Conservation (phyloP, 1,139 yeast species). For the Lodderomyces theae region DNA sequence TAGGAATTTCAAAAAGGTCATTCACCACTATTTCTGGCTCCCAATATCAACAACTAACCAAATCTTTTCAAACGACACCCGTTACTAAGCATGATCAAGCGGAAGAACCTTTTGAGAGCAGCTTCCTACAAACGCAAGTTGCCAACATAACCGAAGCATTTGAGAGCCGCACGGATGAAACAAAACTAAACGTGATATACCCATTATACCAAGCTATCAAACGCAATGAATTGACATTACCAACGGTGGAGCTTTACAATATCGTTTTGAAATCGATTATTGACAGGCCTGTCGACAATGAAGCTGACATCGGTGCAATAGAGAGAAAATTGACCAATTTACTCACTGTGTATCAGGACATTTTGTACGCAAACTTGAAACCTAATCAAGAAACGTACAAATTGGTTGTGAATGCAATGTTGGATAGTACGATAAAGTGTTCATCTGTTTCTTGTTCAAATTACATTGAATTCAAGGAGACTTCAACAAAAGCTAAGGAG, state of each 20-base stretch:
- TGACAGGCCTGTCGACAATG: constrained; percentile 27
- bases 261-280: constrained; percentile 35
- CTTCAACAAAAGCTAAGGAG: constrained; percentile 51
- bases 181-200: constrained; percentile 33
- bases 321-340: constrained; percentile 52
- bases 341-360: constrained; percentile 65
- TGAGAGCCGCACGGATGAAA: constrained; percentile 16
- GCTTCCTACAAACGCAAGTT: constrained; percentile 24
- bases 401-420: constrained; percentile 48
- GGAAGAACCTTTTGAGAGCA: constrained; percentile 20
- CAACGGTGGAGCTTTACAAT: constrained; percentile 35
- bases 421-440: constrained; percentile 45
- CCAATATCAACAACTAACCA: not conserved
- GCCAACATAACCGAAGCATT: constrained; percentile 19
- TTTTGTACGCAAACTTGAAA: constrained; percentile 44
- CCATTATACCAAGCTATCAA: constrained; percentile 45
- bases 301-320: constrained; percentile 23
- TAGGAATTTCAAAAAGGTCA: constrained; percentile 9
- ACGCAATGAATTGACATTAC: constrained; percentile 33
- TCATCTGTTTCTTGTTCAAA: constrained; percentile 12
- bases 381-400: constrained; percentile 57
- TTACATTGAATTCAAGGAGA: constrained; percentile 22
- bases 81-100: not conserved
- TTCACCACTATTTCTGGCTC: constrained; percentile 8
- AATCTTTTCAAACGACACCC: constrained; percentile 1